These are phyloP conservation scores for Sistotremastrum suecicum DNA, from an alignment of 768 basidiomycete species.

Conservation along the genomic window DNA sequence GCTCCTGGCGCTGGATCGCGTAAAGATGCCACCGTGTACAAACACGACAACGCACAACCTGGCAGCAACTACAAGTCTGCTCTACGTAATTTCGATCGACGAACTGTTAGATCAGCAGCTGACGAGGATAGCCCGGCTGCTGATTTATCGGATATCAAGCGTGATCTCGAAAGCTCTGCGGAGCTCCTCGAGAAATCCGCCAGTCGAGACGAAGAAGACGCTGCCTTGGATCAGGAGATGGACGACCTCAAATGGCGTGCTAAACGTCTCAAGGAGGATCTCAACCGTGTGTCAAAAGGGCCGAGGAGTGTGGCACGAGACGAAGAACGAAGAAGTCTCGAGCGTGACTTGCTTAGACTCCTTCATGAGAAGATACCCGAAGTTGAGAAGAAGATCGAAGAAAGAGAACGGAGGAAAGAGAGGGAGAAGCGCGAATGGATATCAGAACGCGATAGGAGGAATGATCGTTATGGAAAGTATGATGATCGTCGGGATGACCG, in stretches of 20 bases:
- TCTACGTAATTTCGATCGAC: slow-evolving; percentile 75
- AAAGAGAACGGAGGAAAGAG: slow-evolving; percentile 60
- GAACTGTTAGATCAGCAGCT: slow-evolving; percentile 45
- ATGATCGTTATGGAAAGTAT: slow-evolving; percentile 64
- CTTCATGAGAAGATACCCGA: slow-evolving; percentile 89
- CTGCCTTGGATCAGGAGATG: slow-evolving; percentile 82
- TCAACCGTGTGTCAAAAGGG: slow-evolving; percentile 74
- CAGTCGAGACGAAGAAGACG: slow-evolving; percentile 61
- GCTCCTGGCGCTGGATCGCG: slow-evolving; percentile 42
- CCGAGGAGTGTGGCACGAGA: slow-evolving; percentile 61
- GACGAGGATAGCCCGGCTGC: slow-evolving; percentile 50
- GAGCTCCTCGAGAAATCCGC: slow-evolving; percentile 61
- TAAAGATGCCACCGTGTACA: slow-evolving; percentile 87
- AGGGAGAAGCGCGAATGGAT: slow-evolving; percentile 68
- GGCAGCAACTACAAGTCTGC: slow-evolving; percentile 67
- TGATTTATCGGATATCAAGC: slow-evolving; percentile 80
- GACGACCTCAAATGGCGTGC: slow-evolving; percentile 77
- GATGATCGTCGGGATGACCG: slow-evolving; percentile 30
- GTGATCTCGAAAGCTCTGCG: slow-evolving; percentile 65
- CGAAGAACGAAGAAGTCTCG: slow-evolving; percentile 72
- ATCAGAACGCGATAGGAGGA: slow-evolving; percentile 69
- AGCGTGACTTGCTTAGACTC: slow-evolving; percentile 72
- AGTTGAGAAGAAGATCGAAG: slow-evolving; percentile 72
- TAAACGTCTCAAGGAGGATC: slow-evolving; percentile 76
- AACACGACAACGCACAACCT: slow-evolving; percentile 51